A percentile compares a stretch with the other conserved stretches of the same genome.
These are phyloP conservation scores for Saxophila tyrrhenica DNA, from an alignment of 495 filamentous ascomycete genomes.

Conservation along the genomic window DNA sequence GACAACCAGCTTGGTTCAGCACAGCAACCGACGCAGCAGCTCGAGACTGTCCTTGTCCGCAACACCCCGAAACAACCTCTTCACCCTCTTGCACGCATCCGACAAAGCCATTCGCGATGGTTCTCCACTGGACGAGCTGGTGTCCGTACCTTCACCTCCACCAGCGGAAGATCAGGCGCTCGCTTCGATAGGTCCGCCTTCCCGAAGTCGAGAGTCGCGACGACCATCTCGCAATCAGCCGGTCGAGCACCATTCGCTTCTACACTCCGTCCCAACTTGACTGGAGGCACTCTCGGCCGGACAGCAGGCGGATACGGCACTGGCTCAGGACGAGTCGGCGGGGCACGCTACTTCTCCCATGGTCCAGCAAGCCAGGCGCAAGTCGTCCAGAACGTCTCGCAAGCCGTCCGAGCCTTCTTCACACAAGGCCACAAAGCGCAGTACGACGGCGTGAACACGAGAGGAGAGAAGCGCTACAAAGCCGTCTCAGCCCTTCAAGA, in stretches of 20 bases:
- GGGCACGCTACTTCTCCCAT: conserved; percentile 82
- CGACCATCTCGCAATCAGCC: conserved; percentile 53
- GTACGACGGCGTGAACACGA: conserved; percentile 59
- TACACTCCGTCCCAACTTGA: conserved; percentile 82
- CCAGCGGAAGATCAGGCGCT: conserved; percentile 30
- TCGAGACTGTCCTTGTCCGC: conserved; percentile 44
- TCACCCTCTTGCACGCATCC: conserved; percentile 58
- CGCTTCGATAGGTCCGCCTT: conserved; percentile 54
- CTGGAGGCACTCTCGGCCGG: conserved; percentile 73
- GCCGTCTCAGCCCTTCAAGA: conserved; percentile 58
- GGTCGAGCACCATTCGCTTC: conserved; percentile 78
- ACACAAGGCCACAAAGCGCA: conserved; percentile 76
- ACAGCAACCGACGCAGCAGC: conserved; percentile 38
- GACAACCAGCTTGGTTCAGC: conserved; percentile 34
- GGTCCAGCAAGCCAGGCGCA: conserved; percentile 72
- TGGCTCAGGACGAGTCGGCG: conserved; percentile 56
- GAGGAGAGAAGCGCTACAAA: conserved; percentile 67
- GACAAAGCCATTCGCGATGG: conserved; percentile 55
- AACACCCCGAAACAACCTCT: conserved; percentile 54
- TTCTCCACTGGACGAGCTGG: conserved; percentile 57
- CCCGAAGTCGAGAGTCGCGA: conserved; percentile 53
- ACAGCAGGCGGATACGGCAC: conserved; percentile 78
- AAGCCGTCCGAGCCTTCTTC: conserved; percentile 79
- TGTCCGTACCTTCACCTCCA: conserved; percentile 50
- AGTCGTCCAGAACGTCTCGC: conserved; percentile 87